Evolutionary conservation across 768 basidiomycete species (phyloP), one percentile per base, ranked within the genome.

Genomic region (Mycena galericulata): DNA sequence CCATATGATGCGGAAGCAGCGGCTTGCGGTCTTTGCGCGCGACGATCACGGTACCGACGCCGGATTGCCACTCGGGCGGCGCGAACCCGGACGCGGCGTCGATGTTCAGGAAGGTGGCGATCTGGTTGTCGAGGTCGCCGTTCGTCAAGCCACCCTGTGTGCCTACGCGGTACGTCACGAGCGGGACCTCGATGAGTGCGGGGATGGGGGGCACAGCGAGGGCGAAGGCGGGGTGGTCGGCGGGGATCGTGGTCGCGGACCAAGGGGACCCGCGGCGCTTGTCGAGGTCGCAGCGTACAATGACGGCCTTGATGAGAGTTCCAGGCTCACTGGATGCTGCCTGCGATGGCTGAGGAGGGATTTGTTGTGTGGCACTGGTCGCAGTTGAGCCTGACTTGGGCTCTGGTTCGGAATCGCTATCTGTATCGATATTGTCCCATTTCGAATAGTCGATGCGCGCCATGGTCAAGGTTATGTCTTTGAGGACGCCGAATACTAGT

Each of bases 11-110:
- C 36, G 40, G 14, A 9, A 36, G 40, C 36, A 55, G 29, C 34
- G 54, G 54, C 54, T 55, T 55, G 36, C 40, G 38, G 54, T 55
- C 54, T 26, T 55, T 55, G 34, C 54, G 54, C 6, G 54, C 54
- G 54, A 55, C 54, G 36, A 55, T 40, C 36, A 55, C 54, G 34
- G 22, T 38, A 4, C 54, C 54, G 38, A 55, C 24, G 54, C 27
- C 11, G 7, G 54, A 55, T 22, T 55, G 34, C 54, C 54, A 55
- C 54, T 55, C n/a, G n/a, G 54, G 34, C 22, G 54, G 54, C 6
- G 54, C 54, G 24, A 55, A 55, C 4, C 51, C 54, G 54, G n/a
- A 38, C 36, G 4, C n/a, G 24, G 54, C 20, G 27, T 55, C 15
- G 34, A 55, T 55, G 38, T 34, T 36, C 17, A 55, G 54, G 38